Evolutionary conservation across 192 early-diverging fungal species (phyloP).

Genomic region (Entomortierella chlamydospora): DNA sequence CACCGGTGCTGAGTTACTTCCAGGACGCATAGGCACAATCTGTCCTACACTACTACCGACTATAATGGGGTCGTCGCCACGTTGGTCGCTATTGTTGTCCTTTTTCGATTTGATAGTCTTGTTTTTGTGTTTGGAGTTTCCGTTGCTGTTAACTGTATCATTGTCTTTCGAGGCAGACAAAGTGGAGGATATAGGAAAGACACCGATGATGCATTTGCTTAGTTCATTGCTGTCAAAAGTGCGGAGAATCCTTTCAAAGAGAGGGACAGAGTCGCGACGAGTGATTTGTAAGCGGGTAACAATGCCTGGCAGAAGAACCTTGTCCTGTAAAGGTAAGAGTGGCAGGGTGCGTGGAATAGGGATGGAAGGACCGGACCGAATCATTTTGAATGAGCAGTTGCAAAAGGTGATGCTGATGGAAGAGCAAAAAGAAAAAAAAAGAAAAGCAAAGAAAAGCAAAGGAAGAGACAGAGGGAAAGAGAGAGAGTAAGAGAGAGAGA

Average conservation of each 20-base stretch:
- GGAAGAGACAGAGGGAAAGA: neutral
- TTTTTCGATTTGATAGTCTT: constrained; percentile 1
- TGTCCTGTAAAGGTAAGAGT: constrained; percentile 62
- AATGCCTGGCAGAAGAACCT: constrained; percentile 73
- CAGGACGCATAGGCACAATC: constrained; percentile 13
- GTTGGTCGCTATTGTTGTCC: neutral
- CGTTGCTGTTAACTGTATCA: neutral
- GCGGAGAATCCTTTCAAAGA: constrained; percentile 61
- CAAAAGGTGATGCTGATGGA: neutral
- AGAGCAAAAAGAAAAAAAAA: neutral
- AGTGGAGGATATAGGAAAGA: constrained; percentile 33
- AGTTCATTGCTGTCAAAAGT: constrained; percentile 55
- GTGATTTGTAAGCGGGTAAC: constrained; percentile 70
- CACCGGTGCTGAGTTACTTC: too few species aligned
- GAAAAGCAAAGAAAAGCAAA: neutral
- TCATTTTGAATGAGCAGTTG: neutral
- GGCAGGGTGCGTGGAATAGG: constrained; percentile 60
- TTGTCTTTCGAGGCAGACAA: neutral
- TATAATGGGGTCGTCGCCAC: neutral
- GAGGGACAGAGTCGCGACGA: constrained; percentile 62
- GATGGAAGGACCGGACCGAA: constrained; percentile 32
- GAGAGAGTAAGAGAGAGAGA: neutral
- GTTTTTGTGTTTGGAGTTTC: constrained; percentile 4
- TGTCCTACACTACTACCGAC: constrained; percentile 23
- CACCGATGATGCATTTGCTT: constrained; percentile 57